phyloP scores from a whole-genome alignment of 2,329 filamentous ascomycete genomes.

The Cordyceps pruinosa region DNA sequence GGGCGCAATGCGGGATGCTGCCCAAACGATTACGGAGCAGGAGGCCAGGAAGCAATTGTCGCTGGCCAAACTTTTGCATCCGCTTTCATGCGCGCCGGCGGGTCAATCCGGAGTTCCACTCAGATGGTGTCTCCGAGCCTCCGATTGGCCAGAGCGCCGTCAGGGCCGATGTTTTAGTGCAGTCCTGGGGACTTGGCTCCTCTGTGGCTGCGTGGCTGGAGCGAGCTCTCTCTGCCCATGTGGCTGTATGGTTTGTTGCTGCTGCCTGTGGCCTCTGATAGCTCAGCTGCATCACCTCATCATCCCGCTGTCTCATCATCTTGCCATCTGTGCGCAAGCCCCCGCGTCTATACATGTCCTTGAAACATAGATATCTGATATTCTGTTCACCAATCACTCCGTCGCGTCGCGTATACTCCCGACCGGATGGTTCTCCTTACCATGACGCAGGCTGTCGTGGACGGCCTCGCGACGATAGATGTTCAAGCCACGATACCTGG shows the following conservation, averaged over 20 bases:
- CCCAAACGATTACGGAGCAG: not conserved
- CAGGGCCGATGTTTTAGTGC: not conserved
- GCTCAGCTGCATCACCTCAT: not conserved
- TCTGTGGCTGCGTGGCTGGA: too few relatives aligned
- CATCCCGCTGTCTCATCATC: not conserved
- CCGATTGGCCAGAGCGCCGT: not conserved
- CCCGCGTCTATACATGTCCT: not conserved
- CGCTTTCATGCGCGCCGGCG: conserved; percentile 10
- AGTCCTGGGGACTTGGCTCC: not conserved
- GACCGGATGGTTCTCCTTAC: conserved; percentile 65
- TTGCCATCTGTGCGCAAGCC: not conserved
- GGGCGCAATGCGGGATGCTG: not conserved
- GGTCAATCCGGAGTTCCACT: conserved; percentile 12
- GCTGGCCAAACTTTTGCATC: conserved; percentile 14
- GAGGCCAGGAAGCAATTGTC: conserved; percentile 2
- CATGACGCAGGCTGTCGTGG: conserved; percentile 64
- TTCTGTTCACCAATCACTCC: not conserved
- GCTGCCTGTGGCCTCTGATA: not conserved
- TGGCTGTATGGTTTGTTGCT: not conserved
- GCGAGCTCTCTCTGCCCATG: not conserved
- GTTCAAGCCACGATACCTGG: conserved; percentile 11
- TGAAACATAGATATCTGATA: not conserved
- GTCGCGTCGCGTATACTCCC: not conserved
- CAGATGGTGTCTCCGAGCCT: not conserved
- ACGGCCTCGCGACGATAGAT: conserved; percentile 41